These are phyloP conservation scores for Boletus eberwhitei DNA, from an alignment of 768 basidiomycete species.

Conservation along the genomic window DNA sequence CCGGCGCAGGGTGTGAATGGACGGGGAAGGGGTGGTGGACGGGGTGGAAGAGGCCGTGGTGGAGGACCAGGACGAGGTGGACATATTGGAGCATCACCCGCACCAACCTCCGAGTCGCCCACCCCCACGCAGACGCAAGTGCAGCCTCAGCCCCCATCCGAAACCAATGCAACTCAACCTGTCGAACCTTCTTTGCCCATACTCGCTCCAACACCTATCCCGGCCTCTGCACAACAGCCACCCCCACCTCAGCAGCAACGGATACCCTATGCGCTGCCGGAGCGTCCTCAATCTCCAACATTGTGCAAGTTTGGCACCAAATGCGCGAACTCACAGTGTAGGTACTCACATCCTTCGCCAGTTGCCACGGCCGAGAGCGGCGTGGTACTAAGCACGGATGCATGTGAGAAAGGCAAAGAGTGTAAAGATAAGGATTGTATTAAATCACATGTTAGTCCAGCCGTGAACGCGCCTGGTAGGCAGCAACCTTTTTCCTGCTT, in stretches of 20 bases:
- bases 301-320: conserved; percentile 92
- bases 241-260: conserved; percentile 27
- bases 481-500: background rate
- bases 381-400: conserved; percentile 89
- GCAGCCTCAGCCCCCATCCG: conserved; percentile 17
- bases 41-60: conserved; percentile 46
- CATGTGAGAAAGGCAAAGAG: conserved; percentile 83
- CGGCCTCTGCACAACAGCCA: conserved; percentile 22
- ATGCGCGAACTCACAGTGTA: conserved; percentile 86
- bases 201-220: conserved; percentile 24
- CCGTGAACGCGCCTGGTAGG: conserved; percentile 62
- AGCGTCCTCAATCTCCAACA: conserved; percentile 81
- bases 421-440: conserved; percentile 95
- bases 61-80: conserved; percentile 46
- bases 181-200: conserved; percentile 16
- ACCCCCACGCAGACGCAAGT: conserved; percentile 18
- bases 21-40: conserved; percentile 43
- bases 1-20: conserved; percentile 27
- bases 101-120: conserved; percentile 18
- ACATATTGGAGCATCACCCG: conserved; percentile 25
- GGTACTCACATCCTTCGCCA: conserved; percentile 95
- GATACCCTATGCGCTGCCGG: conserved; percentile 57
- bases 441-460: conserved; percentile 88
- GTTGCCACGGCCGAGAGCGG: conserved; percentile 94
- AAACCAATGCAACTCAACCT: conserved; percentile 9